Evolutionary conservation across 2,329 filamentous ascomycete genomes (phyloP), one percentile per base, ranked within the genome.

Genomic region (Neophaeococcomyces aloes): DNA sequence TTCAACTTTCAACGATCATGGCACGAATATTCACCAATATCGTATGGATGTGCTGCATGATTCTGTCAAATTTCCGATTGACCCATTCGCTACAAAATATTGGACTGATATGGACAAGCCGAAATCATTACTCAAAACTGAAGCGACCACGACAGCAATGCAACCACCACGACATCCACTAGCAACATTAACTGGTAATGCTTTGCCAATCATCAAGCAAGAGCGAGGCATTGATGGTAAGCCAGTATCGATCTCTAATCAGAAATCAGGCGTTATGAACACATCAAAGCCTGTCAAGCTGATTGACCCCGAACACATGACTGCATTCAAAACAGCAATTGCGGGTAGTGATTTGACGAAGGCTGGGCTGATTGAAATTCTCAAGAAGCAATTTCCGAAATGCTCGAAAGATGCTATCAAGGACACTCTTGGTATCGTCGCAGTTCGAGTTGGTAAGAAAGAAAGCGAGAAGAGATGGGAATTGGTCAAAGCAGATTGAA

Each of bases 1-100:
- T 57, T 60, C 59, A 46, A 29, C 30, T 6, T 18, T 33, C 10
- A 62, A 65, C 49, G 65, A 68, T 38, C 56, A 70, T 62, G 51
- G 71, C 61, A 61, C 65, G 11, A 66, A 72, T n/a, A 60, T 74
- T 44, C 59, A 76, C 46, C 68, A 72, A 6, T 85, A 82, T 62
- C 77, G 73, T 50, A 80, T 94, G 67, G 83, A 89, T 56, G 74
- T 66, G 38, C 31, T 45, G 13, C 33, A 48, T 31, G 46, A 59
- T 30, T 46, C 45, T 38, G 52, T 56, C 25, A 50, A 51, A 34
- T 41, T 49, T 23, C 63, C 79, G 6, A 89, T 98, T 51, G 81
- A 98, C 57, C 91, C 91, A 0, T 93, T 89, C 59, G 88, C 86
- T 0, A 78, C 77, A 0, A 62, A 69, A 0, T 96, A 96, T 62